Base-by-base conservation (phyloP, 352 stramenopile species). In the Globisporangium polare region DNA sequence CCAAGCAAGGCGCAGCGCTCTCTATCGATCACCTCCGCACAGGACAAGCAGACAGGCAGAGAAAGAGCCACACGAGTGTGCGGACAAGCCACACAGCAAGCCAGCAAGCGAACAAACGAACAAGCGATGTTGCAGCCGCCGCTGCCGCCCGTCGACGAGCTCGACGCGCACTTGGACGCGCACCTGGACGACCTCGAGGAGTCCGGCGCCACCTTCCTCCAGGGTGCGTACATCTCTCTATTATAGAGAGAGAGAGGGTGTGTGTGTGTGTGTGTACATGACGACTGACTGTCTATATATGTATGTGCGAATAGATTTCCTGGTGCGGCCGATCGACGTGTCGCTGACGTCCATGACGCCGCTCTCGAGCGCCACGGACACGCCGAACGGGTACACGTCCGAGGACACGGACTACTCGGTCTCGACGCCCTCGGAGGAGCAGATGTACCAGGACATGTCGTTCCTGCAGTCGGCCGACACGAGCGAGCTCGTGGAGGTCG, bases 401-500 rank as follows among this genome's bases (percentile, higher is more conserved):
- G 86, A 94, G 63, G 86, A 94, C 62, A 90, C 81, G 31, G 86
- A 92, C 60, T 92, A 94, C 66, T 90, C 86, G 58, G 68, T 83
- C 13, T 57, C 74, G 42, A 89, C 81, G 27, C 74, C 80, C 2
- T 77, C 74, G 5, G 82, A 92, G 65, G 80, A 92, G 47, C 72
- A 91, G 57, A 86, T 88, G 66, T 89, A 88, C 66, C 72, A 83
- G 58, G 78, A 90, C 63, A 85, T 90, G 77, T 86, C 78, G 51
- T 90, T 90, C 63, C 58, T 88, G 31, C 78, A 83, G 58, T 60
- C 67, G 12, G 70, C 71, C 26, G 73, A 88, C 61, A 89, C 77
- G 22, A 77, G 60, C 58, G 80, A 92, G 58, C 74, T 89, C 27
- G 75, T 86, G 54, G 72, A 87, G 45, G 75, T 82, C 31, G 79